A percentile compares a stretch with the other conserved stretches of the same genome.
phyloP scores from a whole-genome alignment of 768 basidiomycete genomes.

The Gloeopeniophorella convolvens region DNA sequence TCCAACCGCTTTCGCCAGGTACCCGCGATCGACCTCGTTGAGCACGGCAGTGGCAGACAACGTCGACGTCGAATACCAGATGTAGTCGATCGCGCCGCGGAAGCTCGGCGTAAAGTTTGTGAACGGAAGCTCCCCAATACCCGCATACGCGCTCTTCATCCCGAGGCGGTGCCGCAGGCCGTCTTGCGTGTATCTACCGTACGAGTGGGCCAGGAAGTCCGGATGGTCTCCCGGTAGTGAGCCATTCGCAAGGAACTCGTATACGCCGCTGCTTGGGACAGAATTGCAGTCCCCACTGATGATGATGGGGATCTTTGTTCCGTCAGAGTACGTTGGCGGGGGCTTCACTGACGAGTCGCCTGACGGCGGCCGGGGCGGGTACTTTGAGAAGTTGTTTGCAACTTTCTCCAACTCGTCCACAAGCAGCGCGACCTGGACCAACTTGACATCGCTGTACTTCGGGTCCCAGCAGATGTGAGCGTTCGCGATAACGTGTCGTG shows the following conservation, averaged over 20 bases:
- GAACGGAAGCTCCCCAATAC: slow-evolving; percentile 53
- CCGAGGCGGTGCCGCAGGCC: slow-evolving; percentile 76
- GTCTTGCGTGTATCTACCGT: slow-evolving; percentile 88
- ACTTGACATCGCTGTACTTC: slow-evolving; percentile 89
- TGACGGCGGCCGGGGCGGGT: slow-evolving; percentile 58
- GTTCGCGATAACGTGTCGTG: slow-evolving; percentile 85
- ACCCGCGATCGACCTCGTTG: slow-evolving; percentile 77
- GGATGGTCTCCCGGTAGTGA: slow-evolving; percentile 64
- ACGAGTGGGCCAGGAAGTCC: slow-evolving; percentile 88
- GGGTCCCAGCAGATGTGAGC: slow-evolving; percentile 94
- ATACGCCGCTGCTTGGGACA: slow-evolving; percentile 77
- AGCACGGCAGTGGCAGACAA: slow-evolving; percentile 77
- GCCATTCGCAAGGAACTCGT: slow-evolving; percentile 82
- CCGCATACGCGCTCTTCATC: slow-evolving; percentile 80
- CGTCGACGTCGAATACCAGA: slow-evolving; percentile 81
- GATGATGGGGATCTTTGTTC: slow-evolving; percentile 83
- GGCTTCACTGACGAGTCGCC: slow-evolving; percentile 39
- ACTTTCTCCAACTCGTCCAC: slow-evolving; percentile 93
- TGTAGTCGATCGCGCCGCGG: slow-evolving; percentile 84
- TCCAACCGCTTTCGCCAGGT: slow-evolving; percentile 87
- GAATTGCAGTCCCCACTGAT: slow-evolving; percentile 98
- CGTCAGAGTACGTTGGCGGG: slow-evolving; percentile 72
- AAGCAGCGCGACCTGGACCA: slow-evolving; percentile 90
- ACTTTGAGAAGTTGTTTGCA: slow-evolving; percentile 72
- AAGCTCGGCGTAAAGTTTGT: slow-evolving; percentile 91